Percentiles rank a stretch among this genome's conserved stretches.
phyloP scores from a whole-genome alignment of 2,329 filamentous ascomycete genomes.

The Aspergillus latus region DNA sequence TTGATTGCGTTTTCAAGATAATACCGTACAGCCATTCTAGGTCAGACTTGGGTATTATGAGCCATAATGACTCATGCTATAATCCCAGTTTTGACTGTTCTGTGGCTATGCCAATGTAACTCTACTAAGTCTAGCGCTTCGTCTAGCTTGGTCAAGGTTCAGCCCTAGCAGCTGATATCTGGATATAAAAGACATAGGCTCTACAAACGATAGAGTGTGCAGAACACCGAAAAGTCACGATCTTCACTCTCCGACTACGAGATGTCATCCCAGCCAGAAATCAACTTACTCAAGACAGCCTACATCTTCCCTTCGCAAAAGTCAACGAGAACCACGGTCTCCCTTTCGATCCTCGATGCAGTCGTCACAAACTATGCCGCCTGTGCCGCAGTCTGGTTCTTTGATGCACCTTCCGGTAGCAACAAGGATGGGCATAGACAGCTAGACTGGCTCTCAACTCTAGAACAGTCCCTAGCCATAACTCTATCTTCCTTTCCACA shows the following conservation, averaged over 20 bases:
- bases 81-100: neutral
- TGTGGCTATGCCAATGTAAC: neutral
- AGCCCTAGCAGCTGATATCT: neutral
- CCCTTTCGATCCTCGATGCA: conserved; percentile 12
- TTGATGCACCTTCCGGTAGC: neutral
- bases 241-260: neutral
- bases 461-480: conserved; percentile 3
- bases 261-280: neutral
- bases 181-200: neutral
- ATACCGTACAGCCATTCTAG: neutral
- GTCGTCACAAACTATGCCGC: conserved; percentile 3
- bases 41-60: neutral
- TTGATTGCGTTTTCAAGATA: neutral
- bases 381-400: conserved; percentile 9
- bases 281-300: neutral
- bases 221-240: neutral
- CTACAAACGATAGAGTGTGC: neutral
- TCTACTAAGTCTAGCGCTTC: neutral
- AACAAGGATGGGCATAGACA: neutral
- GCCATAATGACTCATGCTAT: neutral
- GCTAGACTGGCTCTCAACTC: neutral
- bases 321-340: neutral
- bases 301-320: neutral
- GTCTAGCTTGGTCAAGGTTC: neutral
- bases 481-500: conserved; percentile 10